Evolutionary conservation across 495 filamentous ascomycete genomes (phyloP).

Genomic region (Xylaria longipes): DNA sequence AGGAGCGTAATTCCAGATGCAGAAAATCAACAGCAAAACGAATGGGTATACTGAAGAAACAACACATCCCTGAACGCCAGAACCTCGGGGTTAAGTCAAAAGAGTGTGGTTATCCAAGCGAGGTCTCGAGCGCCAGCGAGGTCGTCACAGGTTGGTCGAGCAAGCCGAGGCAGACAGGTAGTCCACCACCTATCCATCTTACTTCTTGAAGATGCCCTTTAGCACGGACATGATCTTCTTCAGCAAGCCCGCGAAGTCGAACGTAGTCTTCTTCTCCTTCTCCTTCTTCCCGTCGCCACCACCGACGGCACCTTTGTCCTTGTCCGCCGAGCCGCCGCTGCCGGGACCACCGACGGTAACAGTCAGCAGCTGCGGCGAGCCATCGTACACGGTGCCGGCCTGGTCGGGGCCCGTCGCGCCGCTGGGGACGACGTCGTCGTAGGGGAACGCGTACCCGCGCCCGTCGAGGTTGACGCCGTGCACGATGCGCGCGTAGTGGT

Average conservation of each 20-base stretch:
- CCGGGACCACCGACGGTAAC: constrained; percentile 66
- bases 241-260: constrained; percentile 3
- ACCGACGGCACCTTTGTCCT: neutral
- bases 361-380: constrained; percentile 61
- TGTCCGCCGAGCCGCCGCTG: constrained; percentile 7
- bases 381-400: constrained; percentile 67
- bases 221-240: constrained; percentile 19
- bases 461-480: constrained; percentile 67
- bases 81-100: neutral
- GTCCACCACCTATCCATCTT: neutral
- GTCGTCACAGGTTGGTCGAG: neutral
- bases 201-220: constrained; percentile 16
- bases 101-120: neutral
- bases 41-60: constrained; percentile 14
- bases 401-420: constrained; percentile 59
- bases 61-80: constrained; percentile 7
- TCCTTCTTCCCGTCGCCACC: constrained; percentile 13
- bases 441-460: constrained; percentile 77
- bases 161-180: neutral
- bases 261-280: constrained; percentile 17
- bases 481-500: constrained; percentile 73
- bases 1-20: neutral
- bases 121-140: neutral
- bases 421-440: constrained; percentile 72
- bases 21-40: neutral